Evolutionary conservation across 495 filamentous ascomycete species (phyloP), one percentile per base, ranked within the genome.

Genomic region (Echria macrotheca): DNA sequence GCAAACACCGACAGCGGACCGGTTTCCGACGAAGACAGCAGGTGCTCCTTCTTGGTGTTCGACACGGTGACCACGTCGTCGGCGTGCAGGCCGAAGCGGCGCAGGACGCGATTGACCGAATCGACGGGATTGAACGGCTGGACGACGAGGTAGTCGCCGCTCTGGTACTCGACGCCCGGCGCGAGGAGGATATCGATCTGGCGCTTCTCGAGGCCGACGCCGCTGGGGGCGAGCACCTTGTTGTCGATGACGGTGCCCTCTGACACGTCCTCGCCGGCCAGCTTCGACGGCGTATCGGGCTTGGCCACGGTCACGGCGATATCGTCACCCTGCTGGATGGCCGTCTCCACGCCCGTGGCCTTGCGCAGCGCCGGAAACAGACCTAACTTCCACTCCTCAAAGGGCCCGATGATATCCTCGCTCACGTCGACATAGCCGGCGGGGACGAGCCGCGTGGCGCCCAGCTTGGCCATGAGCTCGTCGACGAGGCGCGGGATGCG

Each of bases 101-200:
- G 47, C 35, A 63, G 52, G 11, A 50, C 61, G 19, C 78, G 67
- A 10, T 65, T 67, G 17, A 86, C 71, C 10, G 69, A 75, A 19
- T 71, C 58, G 46, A 62, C 63, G 2, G 79, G 77, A 55, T 86
- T 86, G 2, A 80, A 66, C 0, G 84, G 82, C 0, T 84, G 65
- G 10, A 86, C 69, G 2, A 77, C 77, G 3, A 87, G 71, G 54
- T 87, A 86, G 50, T 87, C 84, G 26, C 39, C 58, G 21, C 83
- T 82, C 44, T 78, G 72, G 54, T 86, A 87, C 9, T 67, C 69
- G 66, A 78, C 78, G 22, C 77, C 80, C 1, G 69, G 65, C 1
- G 83, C 82, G 3, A 87, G 64, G 29, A 76, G 67, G 42, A 87
- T 70, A 18, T 75, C 72, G 21, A 86, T 60, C 49, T 84, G 74